phyloP scores from a whole-genome alignment of 208 protist species.

The Leishmania tarentolae region DNA sequence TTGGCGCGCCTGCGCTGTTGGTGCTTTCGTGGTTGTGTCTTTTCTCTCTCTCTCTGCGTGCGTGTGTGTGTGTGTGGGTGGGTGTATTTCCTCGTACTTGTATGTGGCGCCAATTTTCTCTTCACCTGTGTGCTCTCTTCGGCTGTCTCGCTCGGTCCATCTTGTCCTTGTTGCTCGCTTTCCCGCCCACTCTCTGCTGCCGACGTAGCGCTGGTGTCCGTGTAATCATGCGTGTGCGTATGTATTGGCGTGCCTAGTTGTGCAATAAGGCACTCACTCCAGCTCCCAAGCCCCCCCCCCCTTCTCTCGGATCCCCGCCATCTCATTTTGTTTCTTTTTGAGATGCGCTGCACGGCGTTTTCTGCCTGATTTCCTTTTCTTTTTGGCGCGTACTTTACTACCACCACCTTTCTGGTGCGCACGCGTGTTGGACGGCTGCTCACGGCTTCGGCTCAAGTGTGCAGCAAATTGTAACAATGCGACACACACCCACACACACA shows the following conservation, averaged over 20 bases:
- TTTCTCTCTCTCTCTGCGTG: background rate
- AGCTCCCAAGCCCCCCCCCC: background rate
- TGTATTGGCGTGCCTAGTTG: background rate
- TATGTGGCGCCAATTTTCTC: background rate
- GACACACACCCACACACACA: background rate
- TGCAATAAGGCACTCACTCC: background rate
- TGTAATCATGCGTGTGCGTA: slow-evolving; percentile 2
- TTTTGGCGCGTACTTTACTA: background rate
- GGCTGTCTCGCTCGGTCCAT: too few relatives aligned
- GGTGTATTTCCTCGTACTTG: background rate
- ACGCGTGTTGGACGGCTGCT: background rate
- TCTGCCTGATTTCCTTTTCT: background rate
- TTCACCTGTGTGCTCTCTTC: background rate
- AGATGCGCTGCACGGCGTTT: background rate
- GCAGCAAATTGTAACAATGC: background rate
- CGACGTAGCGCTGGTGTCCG: background rate
- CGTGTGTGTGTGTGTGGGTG: background rate
- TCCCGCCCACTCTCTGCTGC: background rate
- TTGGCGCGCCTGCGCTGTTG: background rate
- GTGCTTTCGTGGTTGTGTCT: background rate
- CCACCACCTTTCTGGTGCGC: background rate
- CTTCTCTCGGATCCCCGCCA: background rate
- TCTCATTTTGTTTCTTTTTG: background rate
- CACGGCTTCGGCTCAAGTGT: background rate
- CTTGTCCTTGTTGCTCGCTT: background rate